Evolutionary conservation across 2,329 filamentous ascomycete species (phyloP), one percentile per base, ranked within the genome.

Genomic region (Pseudogymnoascus sp.): DNA sequence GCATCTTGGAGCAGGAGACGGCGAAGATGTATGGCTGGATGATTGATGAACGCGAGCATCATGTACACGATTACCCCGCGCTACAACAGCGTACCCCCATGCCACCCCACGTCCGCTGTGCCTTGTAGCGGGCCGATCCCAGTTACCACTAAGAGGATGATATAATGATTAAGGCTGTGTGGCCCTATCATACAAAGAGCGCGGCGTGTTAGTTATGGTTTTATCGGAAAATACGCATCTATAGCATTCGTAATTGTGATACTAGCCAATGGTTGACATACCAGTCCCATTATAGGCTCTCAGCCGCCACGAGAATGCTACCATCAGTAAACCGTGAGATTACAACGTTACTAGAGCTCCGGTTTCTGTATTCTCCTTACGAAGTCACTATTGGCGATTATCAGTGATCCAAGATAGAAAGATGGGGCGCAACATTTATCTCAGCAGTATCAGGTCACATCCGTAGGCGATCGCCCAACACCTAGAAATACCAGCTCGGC

Each of bases 111-210:
- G 47, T 20, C 30, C 16, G 25, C 47, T 54, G 28, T 14, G 28
- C 18, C 25, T 34, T 34, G 6, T 16, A 32, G 47, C 47, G 28
- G 47, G 47, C 47, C 47, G 47, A 54, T 28, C 47, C 28, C 47
- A 54, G 47, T 6, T 54, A 54, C 47, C 47, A 54, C 47, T 54
- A 54, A 54, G 47, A 54, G 28, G 47, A 54, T 54, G 47, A 34
- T 54, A 54, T 54, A 54, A 54, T 54, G 28, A 54, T 54, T 54
- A 54, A 54, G 47, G n/a, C 47, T 32, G 3, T n/a, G 14, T 7
- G n/a, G 47, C 47, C 47, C 47, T 54, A 54, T 54, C 47, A 54
- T 54, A 18, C 28, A 54, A 28, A 32, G 16, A 20, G 28, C 16
- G 28, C 18, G 28, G 9, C 9, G 25, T 34, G 47, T 8, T 34